These are phyloP conservation scores for Plasmodium reichenowi DNA, from an alignment of 169 alveolate genomes.

Conservation along the genomic window DNA sequence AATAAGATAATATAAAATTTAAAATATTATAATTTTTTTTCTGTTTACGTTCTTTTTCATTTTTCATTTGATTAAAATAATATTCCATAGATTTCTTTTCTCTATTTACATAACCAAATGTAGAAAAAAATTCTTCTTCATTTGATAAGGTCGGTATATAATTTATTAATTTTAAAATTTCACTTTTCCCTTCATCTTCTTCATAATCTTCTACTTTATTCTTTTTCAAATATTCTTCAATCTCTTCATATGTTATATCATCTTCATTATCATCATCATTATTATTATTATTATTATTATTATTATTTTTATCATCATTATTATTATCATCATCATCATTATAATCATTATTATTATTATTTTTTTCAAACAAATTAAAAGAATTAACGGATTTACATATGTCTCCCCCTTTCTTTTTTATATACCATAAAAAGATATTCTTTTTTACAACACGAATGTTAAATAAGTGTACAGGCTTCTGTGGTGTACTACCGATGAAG, in stretches of 20 bases:
- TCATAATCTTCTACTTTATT: slow-evolving; percentile 39
- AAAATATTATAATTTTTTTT: slow-evolving; percentile 63
- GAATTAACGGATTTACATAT: not conserved
- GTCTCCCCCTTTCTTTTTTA: not conserved
- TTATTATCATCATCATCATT: not conserved
- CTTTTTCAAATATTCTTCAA: slow-evolving; percentile 67
- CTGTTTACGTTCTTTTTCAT: slow-evolving; percentile 41
- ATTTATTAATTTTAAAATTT: slow-evolving; percentile 64
- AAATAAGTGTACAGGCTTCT: slow-evolving; percentile 4
- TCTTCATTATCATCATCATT: slow-evolving; percentile 19
- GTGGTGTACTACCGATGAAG: not conserved
- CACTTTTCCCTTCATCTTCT: slow-evolving; percentile 62
- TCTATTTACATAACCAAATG: slow-evolving; percentile 34
- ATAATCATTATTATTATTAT: not conserved
- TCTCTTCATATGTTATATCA: slow-evolving; percentile 71
- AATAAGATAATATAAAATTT: slow-evolving; percentile 49
- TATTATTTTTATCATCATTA: not conserved
- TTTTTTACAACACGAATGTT: not conserved
- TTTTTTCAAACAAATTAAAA: slow-evolving; percentile 5
- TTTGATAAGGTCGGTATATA: slow-evolving; percentile 46
- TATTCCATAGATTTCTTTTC: slow-evolving; percentile 65
- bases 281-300: not conserved
- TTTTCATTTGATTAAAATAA: slow-evolving; percentile 70
- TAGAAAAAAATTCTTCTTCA: slow-evolving; percentile 69
- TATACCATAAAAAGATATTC: not conserved